Conservation (phyloP, 2,329 filamentous ascomycete species). For the Venturiaceae sp. region DNA sequence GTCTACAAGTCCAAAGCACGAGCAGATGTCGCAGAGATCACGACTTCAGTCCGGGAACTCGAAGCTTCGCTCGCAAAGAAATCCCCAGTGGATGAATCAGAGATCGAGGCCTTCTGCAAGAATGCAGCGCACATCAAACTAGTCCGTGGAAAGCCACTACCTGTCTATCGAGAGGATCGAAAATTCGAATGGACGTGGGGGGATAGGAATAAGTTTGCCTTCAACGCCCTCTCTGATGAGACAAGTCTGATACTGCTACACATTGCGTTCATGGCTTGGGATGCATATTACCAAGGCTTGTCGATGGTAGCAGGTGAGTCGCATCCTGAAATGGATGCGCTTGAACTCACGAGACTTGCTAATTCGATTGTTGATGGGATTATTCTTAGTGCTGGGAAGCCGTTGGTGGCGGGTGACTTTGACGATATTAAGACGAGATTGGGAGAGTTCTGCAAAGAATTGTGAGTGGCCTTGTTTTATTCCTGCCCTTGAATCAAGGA, state of each 20-base stretch:
- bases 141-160: conserved; percentile 54
- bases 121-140: conserved; percentile 90
- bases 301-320: conserved; percentile 24
- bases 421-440: conserved; percentile 24
- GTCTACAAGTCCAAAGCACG: conserved; percentile 87
- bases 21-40: conserved; percentile 65
- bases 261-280: conserved; percentile 42
- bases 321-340: conserved; percentile 13
- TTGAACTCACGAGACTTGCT: neutral
- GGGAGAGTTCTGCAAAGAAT: conserved; percentile 29
- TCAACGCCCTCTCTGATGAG: conserved; percentile 29
- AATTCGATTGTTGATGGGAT: conserved; percentile 13
- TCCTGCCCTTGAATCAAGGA: neutral
- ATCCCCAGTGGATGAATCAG: conserved; percentile 49
- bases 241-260: conserved; percentile 37
- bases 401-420: conserved; percentile 32
- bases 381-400: conserved; percentile 29
- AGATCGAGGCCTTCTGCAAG: conserved; percentile 90
- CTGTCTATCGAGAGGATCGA: conserved; percentile 33
- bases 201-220: conserved; percentile 41
- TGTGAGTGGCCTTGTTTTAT: conserved; percentile 23
- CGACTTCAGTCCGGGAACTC: conserved; percentile 49
- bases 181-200: conserved; percentile 28
- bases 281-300: conserved; percentile 33
- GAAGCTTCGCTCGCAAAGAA: conserved; percentile 41